Evolutionary conservation across 805 yeast genomes (phyloP).

Genomic region (Saturnispora dispora): DNA sequence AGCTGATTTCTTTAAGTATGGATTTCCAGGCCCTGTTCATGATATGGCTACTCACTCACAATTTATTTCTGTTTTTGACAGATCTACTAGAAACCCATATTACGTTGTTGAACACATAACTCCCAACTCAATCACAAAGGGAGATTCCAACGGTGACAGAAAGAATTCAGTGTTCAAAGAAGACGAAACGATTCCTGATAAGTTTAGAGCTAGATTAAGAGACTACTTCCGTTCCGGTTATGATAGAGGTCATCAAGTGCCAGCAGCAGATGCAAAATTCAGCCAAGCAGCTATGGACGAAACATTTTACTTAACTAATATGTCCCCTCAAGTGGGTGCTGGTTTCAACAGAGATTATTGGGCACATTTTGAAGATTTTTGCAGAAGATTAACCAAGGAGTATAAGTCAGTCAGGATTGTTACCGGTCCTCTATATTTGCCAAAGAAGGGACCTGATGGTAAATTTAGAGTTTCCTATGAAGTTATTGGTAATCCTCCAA

Average conservation of each 20-base stretch:
- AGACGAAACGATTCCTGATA: conserved; percentile 71
- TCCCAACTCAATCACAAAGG: conserved; percentile 48
- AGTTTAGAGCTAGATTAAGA: conserved; percentile 64
- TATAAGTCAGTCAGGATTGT: conserved; percentile 75
- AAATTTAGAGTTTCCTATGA: conserved; percentile 81
- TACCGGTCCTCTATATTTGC: conserved; percentile 90
- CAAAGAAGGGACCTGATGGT: conserved; percentile 67
- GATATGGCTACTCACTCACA: conserved; percentile 68
- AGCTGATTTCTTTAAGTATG: conserved; percentile 75
- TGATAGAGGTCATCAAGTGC: conserved; percentile 95
- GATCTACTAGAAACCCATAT: conserved; percentile 77
- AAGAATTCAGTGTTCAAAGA: conserved; percentile 77
- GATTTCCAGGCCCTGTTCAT: conserved; percentile 92
- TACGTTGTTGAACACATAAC: conserved; percentile 85
- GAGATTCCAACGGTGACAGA: conserved; percentile 54
- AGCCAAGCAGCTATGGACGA: conserved; percentile 90
- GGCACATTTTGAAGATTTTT: conserved; percentile 93
- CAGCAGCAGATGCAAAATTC: conserved; percentile 95
- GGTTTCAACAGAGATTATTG: conserved; percentile 97
- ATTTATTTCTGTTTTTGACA: conserved; percentile 78
- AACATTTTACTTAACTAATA: conserved; percentile 81
- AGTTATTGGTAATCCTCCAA: conserved; percentile 94
- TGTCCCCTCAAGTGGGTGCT: conserved; percentile 95
- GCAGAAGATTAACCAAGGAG: conserved; percentile 61
- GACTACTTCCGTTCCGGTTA: conserved; percentile 94